Evolutionary conservation across 192 early-diverging fungal genomes (phyloP), one percentile per base, ranked within the genome.

Genomic region (Backusella macrospora): DNA sequence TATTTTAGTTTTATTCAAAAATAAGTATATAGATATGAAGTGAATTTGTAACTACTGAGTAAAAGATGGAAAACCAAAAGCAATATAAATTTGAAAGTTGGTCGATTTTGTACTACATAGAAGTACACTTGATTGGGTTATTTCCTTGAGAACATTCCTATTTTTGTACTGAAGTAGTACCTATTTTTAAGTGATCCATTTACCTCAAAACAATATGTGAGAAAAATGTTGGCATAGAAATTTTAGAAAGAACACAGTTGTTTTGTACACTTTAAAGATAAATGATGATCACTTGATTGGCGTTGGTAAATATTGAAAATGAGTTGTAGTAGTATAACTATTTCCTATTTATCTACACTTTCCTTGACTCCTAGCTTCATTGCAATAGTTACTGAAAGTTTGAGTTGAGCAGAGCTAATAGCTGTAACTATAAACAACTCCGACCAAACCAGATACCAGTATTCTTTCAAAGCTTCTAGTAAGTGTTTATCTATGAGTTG

Each of bases 181-280:
- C 18, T 52, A 21, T 18, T 52, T 10, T 52, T 52, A 52, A 52
- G 8, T 52, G 18, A 52, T 4, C 10, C 7, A 10, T 49, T 52
- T 52, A 52, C 49, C 18, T 52, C 5, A 52, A n/a, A 18, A 10
- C 49, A 21, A n/a, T 9, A 52, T 21, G n/a, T 18, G 18, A 52
- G 18, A 52, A 52, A 21, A 10, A 52, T 21, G 49, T 18, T 52
- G n/a, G 18, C 18, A 18, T 52, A 18, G 49, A 52, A 52, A 52
- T n/a, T 52, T 52, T 52, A n/a, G 49, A 52, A 52, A 4, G n/a
- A 52, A 18, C n/a, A 52, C 49, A n/a, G 18, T 18, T 0, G 8
- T 52, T 52, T 52, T 52, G 49, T 52, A 52, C 49, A 18, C 49
- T 52, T 52, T 52, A 8, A 18, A 18, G 49, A 52, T n/a, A 52